Conservation (phyloP, 2,329 filamentous ascomycete genomes). For the Diplodia intermedia region DNA sequence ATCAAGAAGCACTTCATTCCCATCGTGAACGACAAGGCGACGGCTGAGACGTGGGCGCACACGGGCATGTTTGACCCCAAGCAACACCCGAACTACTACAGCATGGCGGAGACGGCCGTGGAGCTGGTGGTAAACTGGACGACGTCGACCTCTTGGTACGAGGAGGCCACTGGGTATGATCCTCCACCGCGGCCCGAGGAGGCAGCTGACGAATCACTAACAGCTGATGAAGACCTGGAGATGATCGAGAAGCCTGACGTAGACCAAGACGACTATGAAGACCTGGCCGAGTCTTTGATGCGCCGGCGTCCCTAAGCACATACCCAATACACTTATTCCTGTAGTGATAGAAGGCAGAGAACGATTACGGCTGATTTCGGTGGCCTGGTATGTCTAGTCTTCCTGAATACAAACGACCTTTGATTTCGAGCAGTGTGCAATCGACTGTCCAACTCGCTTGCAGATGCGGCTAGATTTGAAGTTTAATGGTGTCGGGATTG, state of each 20-base stretch:
- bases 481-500: background rate
- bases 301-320: slow-evolving; percentile 17
- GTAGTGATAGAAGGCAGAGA: slow-evolving; percentile 18
- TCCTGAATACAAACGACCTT: too few relatives aligned
- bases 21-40: slow-evolving; percentile 75
- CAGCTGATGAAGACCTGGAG: slow-evolving; percentile 34
- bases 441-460: background rate
- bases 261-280: slow-evolving; percentile 31
- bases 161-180: slow-evolving; percentile 43
- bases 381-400: background rate
- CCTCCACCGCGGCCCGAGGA: slow-evolving; percentile 13
- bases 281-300: slow-evolving; percentile 31
- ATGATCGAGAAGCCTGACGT: slow-evolving; percentile 38
- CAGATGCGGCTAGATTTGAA: too few relatives aligned
- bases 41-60: slow-evolving; percentile 82
- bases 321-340: slow-evolving; percentile 9
- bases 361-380: slow-evolving; percentile 3
- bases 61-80: slow-evolving; percentile 77
- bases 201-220: slow-evolving; percentile 26
- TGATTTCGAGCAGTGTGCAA: background rate
- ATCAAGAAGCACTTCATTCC: slow-evolving; percentile 46
- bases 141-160: slow-evolving; percentile 66
- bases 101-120: slow-evolving; percentile 69
- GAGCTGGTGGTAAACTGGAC: slow-evolving; percentile 71
- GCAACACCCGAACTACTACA: slow-evolving; percentile 75